Evolutionary conservation across 306 rosid genomes (phyloP), one percentile per base, ranked within the genome.

Genomic region (Senna tora): DNA sequence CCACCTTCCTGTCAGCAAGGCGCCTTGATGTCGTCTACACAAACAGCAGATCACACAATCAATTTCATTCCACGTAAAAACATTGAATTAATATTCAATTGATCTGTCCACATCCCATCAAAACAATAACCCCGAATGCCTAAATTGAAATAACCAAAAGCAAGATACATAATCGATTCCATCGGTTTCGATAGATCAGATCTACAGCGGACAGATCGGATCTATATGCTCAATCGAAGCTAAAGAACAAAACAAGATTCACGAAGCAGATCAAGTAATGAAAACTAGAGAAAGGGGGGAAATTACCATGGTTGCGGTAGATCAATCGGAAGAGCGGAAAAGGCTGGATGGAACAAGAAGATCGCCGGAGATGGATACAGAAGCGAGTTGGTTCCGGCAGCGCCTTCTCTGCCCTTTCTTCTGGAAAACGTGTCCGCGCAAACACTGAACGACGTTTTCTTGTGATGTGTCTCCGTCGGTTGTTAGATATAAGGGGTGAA

Each of bases 21-120:
- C 97, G 90, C 88, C 86, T 91, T 53, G 99, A 95, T n/a, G 96
- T 91, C 2, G 99, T 95, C 99, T 94, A 69, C 71, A 74, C 65
- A 69, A 13, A 46, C 13, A 58, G 15, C 28, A 20, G 3, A 49
- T 50, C 59, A 14, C 65, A 47, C 71, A 73, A 77, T 20, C 71
- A 73, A 77, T 20, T 64, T 50, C 38, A 84, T 72, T 68, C 22
- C 41, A 59, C 42, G 70, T 45, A 4, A 6, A 28, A 59, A 20
- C 20, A 75, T 25, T 45, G 10, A 14, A 58, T 41, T 9, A 41
- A 60, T 53, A 9, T 6, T 22, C 78, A 64, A 5, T 56, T 15
- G 8, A 65, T 20, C 45, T 60, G 16, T 9, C 19, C 7, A 9
- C 46, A 51, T 41, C 21, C 14, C 46, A 33, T 2, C 69, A 78